phyloP scores from a whole-genome alignment of 75 land plant species.

The Adiantum capillusveneris region DNA sequence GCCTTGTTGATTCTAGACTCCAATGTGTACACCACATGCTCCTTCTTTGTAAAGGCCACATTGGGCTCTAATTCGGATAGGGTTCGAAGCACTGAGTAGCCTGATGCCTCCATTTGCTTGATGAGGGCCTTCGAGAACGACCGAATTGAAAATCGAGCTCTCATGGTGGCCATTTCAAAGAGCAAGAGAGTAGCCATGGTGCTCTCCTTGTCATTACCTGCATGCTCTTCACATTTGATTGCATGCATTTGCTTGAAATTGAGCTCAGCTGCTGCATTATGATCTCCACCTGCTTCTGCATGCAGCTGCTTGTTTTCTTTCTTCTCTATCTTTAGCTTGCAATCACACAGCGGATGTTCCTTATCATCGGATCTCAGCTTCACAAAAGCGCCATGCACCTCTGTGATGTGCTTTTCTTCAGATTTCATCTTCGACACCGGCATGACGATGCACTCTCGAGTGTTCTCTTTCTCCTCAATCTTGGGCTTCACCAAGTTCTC shows the following conservation, averaged over 20 bases:
- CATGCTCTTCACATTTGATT: no score
- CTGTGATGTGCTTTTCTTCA: not conserved
- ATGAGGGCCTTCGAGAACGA: slow-evolving; percentile 26
- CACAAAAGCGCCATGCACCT: not conserved
- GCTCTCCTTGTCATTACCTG: not conserved
- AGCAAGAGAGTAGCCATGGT: slow-evolving; percentile 6
- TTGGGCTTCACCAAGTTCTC: no score
- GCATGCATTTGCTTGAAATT: not conserved
- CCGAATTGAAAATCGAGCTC: slow-evolving; percentile 23
- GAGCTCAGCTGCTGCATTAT: not conserved
- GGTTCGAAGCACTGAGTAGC: slow-evolving; percentile 29
- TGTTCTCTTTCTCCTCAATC: no score
- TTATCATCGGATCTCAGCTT: no score
- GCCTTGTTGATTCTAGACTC: slow-evolving; percentile 21
- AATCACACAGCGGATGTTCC: no score
- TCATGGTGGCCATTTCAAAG: slow-evolving; percentile 26
- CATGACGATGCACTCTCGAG: no score
- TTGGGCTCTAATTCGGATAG: slow-evolving; percentile 23
- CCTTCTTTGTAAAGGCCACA: slow-evolving; percentile 17
- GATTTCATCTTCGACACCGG: not conserved
- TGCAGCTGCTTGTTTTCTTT: not conserved
- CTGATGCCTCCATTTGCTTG: slow-evolving; percentile 37
- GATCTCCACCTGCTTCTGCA: not conserved
- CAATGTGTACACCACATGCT: slow-evolving; percentile 22
- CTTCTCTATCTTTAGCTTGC: not conserved